Percentiles rank a stretch among this genome's conserved stretches.
Conservation (phyloP, 2,329 filamentous ascomycete genomes). For the Emydomyces testavorans region DNA sequence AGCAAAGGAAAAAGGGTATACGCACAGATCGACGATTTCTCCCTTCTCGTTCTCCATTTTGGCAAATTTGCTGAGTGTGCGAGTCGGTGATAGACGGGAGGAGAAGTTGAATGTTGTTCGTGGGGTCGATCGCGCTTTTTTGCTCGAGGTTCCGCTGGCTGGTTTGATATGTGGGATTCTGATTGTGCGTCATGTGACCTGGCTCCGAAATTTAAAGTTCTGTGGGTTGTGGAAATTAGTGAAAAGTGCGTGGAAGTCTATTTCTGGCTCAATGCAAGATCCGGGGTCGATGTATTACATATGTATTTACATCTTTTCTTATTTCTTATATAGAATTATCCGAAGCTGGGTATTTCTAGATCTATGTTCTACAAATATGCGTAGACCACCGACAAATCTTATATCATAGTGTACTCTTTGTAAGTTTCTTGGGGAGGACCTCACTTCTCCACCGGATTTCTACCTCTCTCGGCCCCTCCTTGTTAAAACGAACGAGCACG, state of each 20-base stretch:
- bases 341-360: background rate
- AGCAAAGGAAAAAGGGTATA: slow-evolving; percentile 18
- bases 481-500: slow-evolving; percentile 46
- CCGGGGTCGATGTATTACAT: too few relatives aligned
- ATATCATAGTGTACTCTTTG: slow-evolving; percentile 25
- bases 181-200: slow-evolving; percentile 20
- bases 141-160: slow-evolving; percentile 5
- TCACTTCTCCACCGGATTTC: slow-evolving; percentile 42
- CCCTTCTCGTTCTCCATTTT: slow-evolving; percentile 99
- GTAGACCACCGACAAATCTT: background rate
- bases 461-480: slow-evolving; percentile 46
- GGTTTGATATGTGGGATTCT: slow-evolving; percentile 9
- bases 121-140: slow-evolving; percentile 1
- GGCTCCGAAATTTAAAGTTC: background rate
- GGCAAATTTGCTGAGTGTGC: slow-evolving; percentile 29
- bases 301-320: background rate
- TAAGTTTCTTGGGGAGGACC: slow-evolving; percentile 29
- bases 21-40: slow-evolving; percentile 98
- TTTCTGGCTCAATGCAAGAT: background rate
- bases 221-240: background rate
- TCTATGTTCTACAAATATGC: background rate
- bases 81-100: slow-evolving; percentile 19
- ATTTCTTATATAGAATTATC: background rate
- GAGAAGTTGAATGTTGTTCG: slow-evolving; percentile 8
- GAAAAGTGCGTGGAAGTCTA: slow-evolving; percentile 3